Conservation (phyloP, 2,329 filamentous ascomycete genomes). For the Cytospora mali region DNA sequence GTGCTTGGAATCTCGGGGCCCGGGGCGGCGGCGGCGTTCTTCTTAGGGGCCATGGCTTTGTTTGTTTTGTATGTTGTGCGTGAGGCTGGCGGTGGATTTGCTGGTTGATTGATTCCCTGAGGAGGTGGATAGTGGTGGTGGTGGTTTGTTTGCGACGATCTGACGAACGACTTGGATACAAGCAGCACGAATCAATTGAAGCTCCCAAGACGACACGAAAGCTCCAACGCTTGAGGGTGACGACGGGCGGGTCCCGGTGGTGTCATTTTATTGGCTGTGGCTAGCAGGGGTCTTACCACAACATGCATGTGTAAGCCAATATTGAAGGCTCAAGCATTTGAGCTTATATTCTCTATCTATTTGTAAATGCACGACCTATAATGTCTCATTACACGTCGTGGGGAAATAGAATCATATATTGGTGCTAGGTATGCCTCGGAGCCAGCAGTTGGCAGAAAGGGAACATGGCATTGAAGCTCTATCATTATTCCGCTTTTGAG, state of each 20-base stretch:
- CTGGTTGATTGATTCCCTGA: background rate
- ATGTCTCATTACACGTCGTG: too few species aligned
- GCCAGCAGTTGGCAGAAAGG: too few species aligned
- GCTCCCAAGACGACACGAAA: slow-evolving; percentile 27
- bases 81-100: background rate
- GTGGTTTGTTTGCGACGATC: background rate
- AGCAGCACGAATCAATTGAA: background rate
- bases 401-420: too few species aligned
- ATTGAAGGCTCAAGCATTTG: slow-evolving; percentile 3
- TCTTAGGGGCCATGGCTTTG: slow-evolving; percentile 23
- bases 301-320: background rate
- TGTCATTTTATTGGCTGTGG: slow-evolving; percentile 19
- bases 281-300: background rate
- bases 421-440: too few species aligned
- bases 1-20: background rate
- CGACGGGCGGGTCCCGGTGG: slow-evolving; percentile 10
- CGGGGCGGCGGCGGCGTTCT: slow-evolving; percentile 18
- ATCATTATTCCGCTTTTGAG: too few species aligned
- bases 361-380: too few species aligned
- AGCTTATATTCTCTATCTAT: too few species aligned
- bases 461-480: too few species aligned
- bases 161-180: background rate
- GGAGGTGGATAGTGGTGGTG: background rate
- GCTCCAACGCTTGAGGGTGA: slow-evolving; percentile 21
- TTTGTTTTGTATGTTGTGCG: background rate